Conservation (phyloP, 2,329 filamentous ascomycete genomes). For the Stenocarpella maydis region DNA sequence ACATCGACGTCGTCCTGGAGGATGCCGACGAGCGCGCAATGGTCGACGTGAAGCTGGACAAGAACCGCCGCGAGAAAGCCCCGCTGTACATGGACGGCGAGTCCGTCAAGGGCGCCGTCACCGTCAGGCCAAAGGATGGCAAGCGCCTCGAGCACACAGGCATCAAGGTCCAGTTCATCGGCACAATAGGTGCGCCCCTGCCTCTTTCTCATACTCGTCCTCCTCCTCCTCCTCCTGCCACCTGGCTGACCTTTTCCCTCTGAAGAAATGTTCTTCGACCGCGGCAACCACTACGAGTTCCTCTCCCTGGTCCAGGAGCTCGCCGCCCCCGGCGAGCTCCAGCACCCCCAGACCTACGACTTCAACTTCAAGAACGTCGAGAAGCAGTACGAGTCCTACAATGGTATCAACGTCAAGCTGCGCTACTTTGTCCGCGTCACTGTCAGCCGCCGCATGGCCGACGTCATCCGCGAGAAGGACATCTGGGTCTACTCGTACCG, state of each 20-base stretch:
- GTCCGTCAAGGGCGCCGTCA: constrained; percentile 96
- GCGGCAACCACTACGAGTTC: constrained; percentile 99
- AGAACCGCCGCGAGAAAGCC: constrained; percentile 95
- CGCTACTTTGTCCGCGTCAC: constrained; percentile 98
- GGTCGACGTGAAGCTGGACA: constrained; percentile 98
- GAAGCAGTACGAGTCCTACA: constrained; percentile 99
- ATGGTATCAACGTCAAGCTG: constrained; percentile 98
- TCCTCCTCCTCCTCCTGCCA: not conserved
- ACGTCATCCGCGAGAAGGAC: constrained; percentile 98
- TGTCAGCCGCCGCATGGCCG: constrained; percentile 94
- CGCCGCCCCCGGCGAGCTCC: constrained; percentile 94
- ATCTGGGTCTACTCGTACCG: constrained; percentile 99
- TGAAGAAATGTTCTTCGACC: constrained; percentile 99
- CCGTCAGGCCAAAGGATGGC: constrained; percentile 94
- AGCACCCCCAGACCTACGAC: constrained; percentile 97
- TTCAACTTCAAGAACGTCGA: constrained; percentile 99
- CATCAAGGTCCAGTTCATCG: constrained; percentile 99
- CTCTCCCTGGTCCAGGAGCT: constrained; percentile 96
- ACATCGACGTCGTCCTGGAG: constrained; percentile 98
- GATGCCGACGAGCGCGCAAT: constrained; percentile 93
- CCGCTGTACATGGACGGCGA: constrained; percentile 98
- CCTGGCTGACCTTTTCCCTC: not conserved
- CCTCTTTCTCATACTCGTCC: too few relatives aligned
- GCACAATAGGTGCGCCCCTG: constrained; percentile 80
- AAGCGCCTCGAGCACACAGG: constrained; percentile 97